These are phyloP conservation scores for Dendryphion nanum DNA, from an alignment of 2,329 filamentous ascomycete species.

Conservation along the genomic window DNA sequence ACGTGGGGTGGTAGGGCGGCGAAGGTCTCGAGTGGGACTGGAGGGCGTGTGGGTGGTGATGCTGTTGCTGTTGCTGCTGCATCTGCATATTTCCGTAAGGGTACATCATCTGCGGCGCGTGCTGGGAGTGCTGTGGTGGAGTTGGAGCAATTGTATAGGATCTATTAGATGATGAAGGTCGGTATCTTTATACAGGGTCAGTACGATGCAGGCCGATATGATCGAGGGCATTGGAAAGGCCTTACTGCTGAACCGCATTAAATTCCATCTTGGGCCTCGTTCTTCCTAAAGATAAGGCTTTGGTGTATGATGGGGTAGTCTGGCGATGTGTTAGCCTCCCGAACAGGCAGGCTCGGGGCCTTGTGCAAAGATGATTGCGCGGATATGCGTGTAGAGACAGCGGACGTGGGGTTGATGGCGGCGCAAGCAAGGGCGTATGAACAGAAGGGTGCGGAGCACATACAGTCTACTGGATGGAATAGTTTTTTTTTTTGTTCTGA, in stretches of 20 bases:
- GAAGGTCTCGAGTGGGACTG: slow-evolving; percentile 31
- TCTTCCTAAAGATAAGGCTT: slow-evolving; percentile 23
- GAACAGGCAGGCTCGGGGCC: slow-evolving; percentile 18
- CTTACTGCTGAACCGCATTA: slow-evolving; percentile 43
- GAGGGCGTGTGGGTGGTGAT: slow-evolving; percentile 15
- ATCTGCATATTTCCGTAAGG: slow-evolving; percentile 23
- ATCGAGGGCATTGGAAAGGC: slow-evolving; percentile 7
- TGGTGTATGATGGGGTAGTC: slow-evolving; percentile 10
- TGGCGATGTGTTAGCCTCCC: slow-evolving; percentile 20
- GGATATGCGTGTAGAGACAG: slow-evolving; percentile 20
- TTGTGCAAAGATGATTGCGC: slow-evolving; percentile 14
- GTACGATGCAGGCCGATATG: slow-evolving; percentile 9
- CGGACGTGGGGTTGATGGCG: slow-evolving; percentile 16
- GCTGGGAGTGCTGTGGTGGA: slow-evolving; percentile 26
- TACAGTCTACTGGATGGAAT: slow-evolving; percentile 16
- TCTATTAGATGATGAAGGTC: slow-evolving; percentile 36
- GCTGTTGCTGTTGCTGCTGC: slow-evolving; percentile 4
- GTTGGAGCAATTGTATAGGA: slow-evolving; percentile 23
- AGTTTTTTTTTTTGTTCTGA: too few species aligned
- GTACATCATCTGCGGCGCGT: slow-evolving; percentile 37
- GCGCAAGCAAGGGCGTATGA: slow-evolving; percentile 26
- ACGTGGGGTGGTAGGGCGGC: slow-evolving; percentile 34
- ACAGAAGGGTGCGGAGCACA: not conserved
- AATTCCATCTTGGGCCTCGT: slow-evolving; percentile 41
- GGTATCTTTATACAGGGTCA: slow-evolving; percentile 35